A percentile compares a stretch with the other conserved stretches of the same genome.
phyloP scores from a whole-genome alignment of 2,329 filamentous ascomycete species.

The Juglanconis juglandina region DNA sequence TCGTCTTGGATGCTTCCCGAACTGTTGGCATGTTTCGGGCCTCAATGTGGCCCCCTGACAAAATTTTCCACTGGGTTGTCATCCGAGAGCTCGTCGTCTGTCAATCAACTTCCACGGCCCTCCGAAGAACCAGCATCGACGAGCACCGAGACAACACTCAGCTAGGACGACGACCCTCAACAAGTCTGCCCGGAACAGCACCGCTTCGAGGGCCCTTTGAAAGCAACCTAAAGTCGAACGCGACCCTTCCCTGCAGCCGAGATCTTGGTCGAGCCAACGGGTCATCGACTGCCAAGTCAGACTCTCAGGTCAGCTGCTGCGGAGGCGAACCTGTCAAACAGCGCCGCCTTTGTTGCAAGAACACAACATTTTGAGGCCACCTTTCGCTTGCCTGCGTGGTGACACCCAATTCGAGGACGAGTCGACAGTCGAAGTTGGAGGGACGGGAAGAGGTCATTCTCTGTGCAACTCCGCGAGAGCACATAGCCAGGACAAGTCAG shows the following conservation, averaged over 20 bases:
- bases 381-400: slow-evolving; percentile 8
- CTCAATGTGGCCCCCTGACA: neutral
- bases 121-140: neutral
- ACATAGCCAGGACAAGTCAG: neutral
- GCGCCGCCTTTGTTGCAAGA: slow-evolving; percentile 5
- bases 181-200: neutral
- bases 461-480: slow-evolving; percentile 3
- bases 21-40: slow-evolving; percentile 11
- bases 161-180: no score
- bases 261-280: slow-evolving; percentile 11
- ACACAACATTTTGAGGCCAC: slow-evolving; percentile 8
- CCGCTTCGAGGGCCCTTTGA: neutral
- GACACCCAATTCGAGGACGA: slow-evolving; percentile 7
- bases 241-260: slow-evolving; percentile 3
- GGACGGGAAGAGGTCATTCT: slow-evolving; percentile 7
- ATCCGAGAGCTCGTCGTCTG: neutral
- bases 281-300: slow-evolving; percentile 14
- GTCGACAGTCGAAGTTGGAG: slow-evolving; percentile 1
- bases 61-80: slow-evolving; percentile 12
- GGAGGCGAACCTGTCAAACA: slow-evolving; percentile 9
- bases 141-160: neutral
- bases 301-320: slow-evolving; percentile 11
- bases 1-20: slow-evolving; percentile 6
- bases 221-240: neutral
- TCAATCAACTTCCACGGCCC: neutral